Percentiles rank a stretch among this genome's conserved stretches.
Conservation (phyloP, 805 yeast species). For the Candida quercuum region DNA sequence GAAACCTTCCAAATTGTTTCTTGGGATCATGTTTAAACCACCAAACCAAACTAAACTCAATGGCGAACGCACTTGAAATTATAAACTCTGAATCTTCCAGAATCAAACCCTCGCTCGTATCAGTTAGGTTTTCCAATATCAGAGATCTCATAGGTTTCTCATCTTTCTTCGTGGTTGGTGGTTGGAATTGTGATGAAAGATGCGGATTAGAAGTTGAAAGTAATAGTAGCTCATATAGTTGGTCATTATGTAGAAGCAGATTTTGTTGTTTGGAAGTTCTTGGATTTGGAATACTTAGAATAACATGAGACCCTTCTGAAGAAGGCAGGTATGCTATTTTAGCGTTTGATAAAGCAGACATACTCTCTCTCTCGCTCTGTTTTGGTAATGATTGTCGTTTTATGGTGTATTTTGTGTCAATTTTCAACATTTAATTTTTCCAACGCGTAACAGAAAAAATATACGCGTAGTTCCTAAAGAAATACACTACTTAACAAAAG, state of each 20-base stretch:
- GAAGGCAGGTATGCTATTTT: slow-evolving; percentile 14
- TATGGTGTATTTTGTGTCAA: not conserved
- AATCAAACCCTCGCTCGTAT: slow-evolving; percentile 28
- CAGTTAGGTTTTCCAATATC: slow-evolving; percentile 10
- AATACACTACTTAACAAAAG: too few relatives aligned
- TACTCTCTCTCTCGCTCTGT: too few relatives aligned
- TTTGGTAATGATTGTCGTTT: too few relatives aligned
- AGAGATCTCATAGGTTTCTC: slow-evolving; percentile 37
- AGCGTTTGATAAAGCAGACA: not conserved
- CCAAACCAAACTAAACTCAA: slow-evolving; percentile 34
- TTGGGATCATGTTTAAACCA: slow-evolving; percentile 26
- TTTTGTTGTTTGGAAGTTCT: slow-evolving; percentile 7
- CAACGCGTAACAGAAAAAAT: not conserved
- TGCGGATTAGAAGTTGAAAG: slow-evolving; percentile 34
- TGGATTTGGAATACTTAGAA: slow-evolving; percentile 18
- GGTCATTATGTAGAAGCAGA: slow-evolving; percentile 11
- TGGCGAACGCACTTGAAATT: slow-evolving; percentile 36
- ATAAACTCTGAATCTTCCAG: slow-evolving; percentile 36
- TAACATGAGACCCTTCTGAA: not conserved
- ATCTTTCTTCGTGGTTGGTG: slow-evolving; percentile 23
- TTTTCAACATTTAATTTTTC: not conserved
- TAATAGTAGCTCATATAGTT: slow-evolving; percentile 35
- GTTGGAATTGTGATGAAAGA: slow-evolving; percentile 17
- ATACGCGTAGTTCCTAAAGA: too few relatives aligned
- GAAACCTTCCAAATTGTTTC: slow-evolving; percentile 27